Evolutionary conservation across 169 alveolate species (phyloP), one percentile per base, ranked within the genome.

Genomic region (Plasmodium sp.): DNA sequence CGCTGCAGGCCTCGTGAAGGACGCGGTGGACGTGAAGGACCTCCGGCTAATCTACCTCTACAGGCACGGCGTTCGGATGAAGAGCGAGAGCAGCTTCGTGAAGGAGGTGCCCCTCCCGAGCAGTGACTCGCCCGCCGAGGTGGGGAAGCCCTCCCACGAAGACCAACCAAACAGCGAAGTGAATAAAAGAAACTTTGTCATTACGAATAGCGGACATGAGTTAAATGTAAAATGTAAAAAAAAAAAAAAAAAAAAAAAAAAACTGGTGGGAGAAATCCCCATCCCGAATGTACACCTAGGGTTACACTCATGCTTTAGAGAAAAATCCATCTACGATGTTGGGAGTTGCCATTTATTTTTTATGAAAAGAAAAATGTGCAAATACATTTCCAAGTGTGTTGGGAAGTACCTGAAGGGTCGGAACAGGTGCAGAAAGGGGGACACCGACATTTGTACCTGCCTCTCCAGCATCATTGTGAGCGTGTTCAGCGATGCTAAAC

Each of bases 401-500:
- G 67, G 31, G 36, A 75, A 67, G 72, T 86, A 45, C 71, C 51
- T 86, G 45, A 77, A n/a, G 22, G 75, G 81, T 31, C 56, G 81
- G 67, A 86, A 62, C n/a, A 67, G 9, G 62, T 67, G 84, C 34
- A 79, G 81, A n/a, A 36, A 74, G 48, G 71, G 14, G 0, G 67
- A 85, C 43, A 85, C 43, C 16, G 48, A 56, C 22, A 86, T 86
- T 16, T 86, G 93, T 71, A 86, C n/a, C 48, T 86, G 93, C 14
- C 80, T 43, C 31, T 12, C 93, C 14, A 86, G 72, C 72, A 54
- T 86, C 18, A 86, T 86, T 54, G 93, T 86, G 34, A 86, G 71
- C 67, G 72, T 86, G 48, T 54, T 75, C 81, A 86, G 81, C 39
- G 93, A 86, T 67, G 93, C 93, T n/a, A 86, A 41, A 77, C 85